These are phyloP conservation scores for Oryza brachyantha DNA, from an alignment of 176 grass and related monocot genomes.

Conservation along the genomic window DNA sequence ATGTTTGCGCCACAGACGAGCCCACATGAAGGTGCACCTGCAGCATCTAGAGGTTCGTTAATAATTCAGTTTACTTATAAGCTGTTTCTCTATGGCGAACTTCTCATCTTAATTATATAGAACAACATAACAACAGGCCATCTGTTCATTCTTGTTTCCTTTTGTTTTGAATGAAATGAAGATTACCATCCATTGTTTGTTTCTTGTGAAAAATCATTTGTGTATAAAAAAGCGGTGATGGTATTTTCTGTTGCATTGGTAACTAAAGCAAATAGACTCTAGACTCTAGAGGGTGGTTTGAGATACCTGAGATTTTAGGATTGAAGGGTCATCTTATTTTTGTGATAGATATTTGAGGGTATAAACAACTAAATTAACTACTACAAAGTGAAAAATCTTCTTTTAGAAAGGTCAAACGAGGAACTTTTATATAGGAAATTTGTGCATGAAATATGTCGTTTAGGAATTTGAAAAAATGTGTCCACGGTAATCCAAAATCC, in stretches of 20 bases:
- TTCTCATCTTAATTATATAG: neutral
- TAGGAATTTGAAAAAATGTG: no score
- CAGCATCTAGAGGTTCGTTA: slow-evolving; percentile 45
- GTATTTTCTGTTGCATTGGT: neutral
- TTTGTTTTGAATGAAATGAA: neutral
- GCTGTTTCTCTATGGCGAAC: neutral
- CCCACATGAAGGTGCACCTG: slow-evolving; percentile 21
- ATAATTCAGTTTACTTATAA: neutral
- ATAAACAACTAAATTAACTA: no score
- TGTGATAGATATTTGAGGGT: no score
- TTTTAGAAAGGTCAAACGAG: no score
- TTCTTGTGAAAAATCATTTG: neutral
- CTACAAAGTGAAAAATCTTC: no score
- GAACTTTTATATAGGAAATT: no score
- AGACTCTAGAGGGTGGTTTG: no score
- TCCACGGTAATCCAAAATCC: no score
- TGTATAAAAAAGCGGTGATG: neutral
- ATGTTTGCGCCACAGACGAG: slow-evolving; percentile 52
- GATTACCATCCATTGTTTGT: neutral
- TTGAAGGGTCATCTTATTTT: no score
- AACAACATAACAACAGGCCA: neutral
- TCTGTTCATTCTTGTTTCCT: neutral
- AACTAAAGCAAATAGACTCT: neutral
- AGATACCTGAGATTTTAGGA: no score
- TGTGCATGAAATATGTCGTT: no score